phyloP scores from a whole-genome alignment of 352 stramenopile genomes.

The Phytopythium montanum region DNA sequence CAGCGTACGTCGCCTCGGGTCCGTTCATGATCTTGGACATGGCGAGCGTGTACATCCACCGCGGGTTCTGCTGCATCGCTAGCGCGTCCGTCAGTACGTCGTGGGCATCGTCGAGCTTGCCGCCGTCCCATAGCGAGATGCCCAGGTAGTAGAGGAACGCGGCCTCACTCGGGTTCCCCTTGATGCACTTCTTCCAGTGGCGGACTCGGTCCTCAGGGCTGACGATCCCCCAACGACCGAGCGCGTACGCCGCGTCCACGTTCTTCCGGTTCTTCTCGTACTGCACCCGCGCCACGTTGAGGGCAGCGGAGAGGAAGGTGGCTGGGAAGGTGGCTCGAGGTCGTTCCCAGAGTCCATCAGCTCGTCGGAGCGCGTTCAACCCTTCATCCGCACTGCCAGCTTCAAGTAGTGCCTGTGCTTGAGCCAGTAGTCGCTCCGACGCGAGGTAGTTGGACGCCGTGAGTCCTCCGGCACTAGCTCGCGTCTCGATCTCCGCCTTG shows the following conservation, averaged over 20 bases:
- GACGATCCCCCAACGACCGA: conserved; percentile 25
- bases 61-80: conserved; percentile 20
- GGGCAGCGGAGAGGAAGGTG: conserved; percentile 13
- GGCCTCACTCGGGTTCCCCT: conserved; percentile 25
- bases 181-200: conserved; percentile 31
- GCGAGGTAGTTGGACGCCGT: conserved; percentile 27
- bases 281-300: conserved; percentile 18
- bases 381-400: conserved; percentile 18
- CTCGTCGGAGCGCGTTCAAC: conserved; percentile 17
- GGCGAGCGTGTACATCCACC: conserved; percentile 27
- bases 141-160: conserved; percentile 27
- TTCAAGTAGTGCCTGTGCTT: conserved; percentile 10
- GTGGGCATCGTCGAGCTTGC: conserved; percentile 20
- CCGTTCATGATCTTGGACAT: conserved; percentile 19
- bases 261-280: conserved; percentile 23
- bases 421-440: conserved; percentile 14
- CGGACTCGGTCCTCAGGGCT: conserved; percentile 16
- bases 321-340: conserved; percentile 10
- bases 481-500: conserved; percentile 19
- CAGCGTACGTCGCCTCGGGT: conserved; percentile 13
- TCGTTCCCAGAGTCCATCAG: conserved; percentile 26
- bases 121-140: conserved; percentile 16
- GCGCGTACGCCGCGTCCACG: conserved; percentile 24
- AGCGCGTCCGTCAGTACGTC: conserved; percentile 22
- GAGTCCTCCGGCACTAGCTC: conserved; percentile 15